phyloP scores from a whole-genome alignment of 2,329 filamentous ascomycete species.

The Diplocarpon rosae region DNA sequence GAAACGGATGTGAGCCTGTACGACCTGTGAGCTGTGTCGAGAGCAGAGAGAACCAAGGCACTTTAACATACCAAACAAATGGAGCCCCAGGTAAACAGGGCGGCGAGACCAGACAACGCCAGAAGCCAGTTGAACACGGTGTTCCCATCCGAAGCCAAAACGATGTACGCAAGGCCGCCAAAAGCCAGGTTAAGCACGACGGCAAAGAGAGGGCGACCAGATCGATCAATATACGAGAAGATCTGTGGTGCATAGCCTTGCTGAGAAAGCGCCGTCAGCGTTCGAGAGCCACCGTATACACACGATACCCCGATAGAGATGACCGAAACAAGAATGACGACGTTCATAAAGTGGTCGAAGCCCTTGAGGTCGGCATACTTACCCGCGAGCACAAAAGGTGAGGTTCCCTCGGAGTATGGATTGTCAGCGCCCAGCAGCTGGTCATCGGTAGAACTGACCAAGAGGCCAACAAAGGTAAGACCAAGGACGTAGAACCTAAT shows the following conservation, averaged over 20 bases:
- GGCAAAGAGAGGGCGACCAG: constrained; percentile 58
- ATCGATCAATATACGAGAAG: constrained; percentile 69
- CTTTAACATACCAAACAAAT: constrained; percentile 41
- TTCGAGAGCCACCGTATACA: constrained; percentile 82
- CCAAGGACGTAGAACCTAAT: constrained; percentile 67
- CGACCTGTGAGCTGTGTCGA: constrained; percentile 41
- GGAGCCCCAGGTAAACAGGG: constrained; percentile 64
- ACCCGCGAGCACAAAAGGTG: constrained; percentile 89
- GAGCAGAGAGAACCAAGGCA: constrained; percentile 46
- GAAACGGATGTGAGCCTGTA: constrained; percentile 52
- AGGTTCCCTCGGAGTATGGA: constrained; percentile 56
- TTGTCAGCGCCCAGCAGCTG: constrained; percentile 49
- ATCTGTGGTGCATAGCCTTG: constrained; percentile 69
- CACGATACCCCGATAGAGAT: constrained; percentile 84
- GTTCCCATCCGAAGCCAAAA: constrained; percentile 31
- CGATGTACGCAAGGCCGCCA: constrained; percentile 47
- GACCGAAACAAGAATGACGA: constrained; percentile 80
- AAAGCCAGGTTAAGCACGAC: constrained; percentile 40
- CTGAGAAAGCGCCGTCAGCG: constrained; percentile 78
- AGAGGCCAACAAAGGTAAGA: constrained; percentile 65
- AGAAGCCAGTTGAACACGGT: constrained; percentile 54
- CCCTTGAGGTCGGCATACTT: constrained; percentile 68
- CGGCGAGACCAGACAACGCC: constrained; percentile 58
- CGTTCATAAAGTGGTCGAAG: constrained; percentile 81
- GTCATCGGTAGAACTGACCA: constrained; percentile 61